Evolutionary conservation across 257 asterid species (phyloP), one percentile per base, ranked within the genome.

Genomic region (Buddleja alternifolia): DNA sequence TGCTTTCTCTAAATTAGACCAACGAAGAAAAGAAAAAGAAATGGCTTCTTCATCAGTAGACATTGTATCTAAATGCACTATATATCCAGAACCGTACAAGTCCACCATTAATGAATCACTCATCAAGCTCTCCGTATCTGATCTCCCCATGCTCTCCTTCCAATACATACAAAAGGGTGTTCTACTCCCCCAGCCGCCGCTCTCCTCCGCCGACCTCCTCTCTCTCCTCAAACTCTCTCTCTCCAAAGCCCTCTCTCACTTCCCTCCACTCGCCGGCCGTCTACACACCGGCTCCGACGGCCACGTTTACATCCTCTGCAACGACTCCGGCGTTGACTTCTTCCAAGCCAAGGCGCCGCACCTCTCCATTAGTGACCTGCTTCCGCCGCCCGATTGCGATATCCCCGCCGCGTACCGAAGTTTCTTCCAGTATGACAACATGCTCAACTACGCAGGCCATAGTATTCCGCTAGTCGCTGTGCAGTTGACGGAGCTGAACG

Each of bases 121-220:
- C n/a, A n/a, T 93, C 8, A 84, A 80, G 42, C 98, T 93, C 84
- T 93, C 98, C 41, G 97, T 90, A 0, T 93, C 98, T 42, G 98
- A 93, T 70, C 94, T 93, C 25, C 95, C 98, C 19, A 93, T 93
- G 98, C 92, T 93, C 54, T 93, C 98, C 1, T 88, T 95, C 11
- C 98, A 93, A 3, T 93, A 93, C 81, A 93, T 93, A 25, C 98
- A 93, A 46, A 93, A 93, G 60, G 98, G 98, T 1, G 94, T 88
- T 10, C 81, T 93, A 8, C 82, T 93, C 2, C 85, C 96, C 0
- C 60, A 71, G 12, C 86, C 93, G 1, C 84, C 89, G 0, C 75
- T 81, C 32, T 72, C 82, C 50, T 42, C 86, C 55, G 32, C 58
- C 19, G 74, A 73, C 9, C 95, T 90, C 39, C 60, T 90, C 51